These are phyloP conservation scores for Lactarius trivialis DNA, from an alignment of 768 basidiomycete species.

Conservation along the genomic window DNA sequence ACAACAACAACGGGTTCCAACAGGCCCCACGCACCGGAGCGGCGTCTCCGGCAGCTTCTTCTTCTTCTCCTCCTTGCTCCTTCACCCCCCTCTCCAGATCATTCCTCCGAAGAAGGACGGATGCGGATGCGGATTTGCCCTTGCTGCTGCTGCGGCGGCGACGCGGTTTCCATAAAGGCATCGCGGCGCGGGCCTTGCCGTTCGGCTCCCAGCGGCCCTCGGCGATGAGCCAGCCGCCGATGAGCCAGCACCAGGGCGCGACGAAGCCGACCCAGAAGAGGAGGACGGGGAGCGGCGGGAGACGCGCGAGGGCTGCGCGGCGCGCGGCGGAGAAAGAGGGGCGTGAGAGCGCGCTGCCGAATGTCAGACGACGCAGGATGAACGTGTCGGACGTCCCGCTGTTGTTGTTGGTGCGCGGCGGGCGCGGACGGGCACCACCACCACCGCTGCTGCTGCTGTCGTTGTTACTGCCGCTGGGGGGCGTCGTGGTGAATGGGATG, in stretches of 20 bases:
- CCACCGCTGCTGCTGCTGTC: neutral
- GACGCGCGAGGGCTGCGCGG: neutral
- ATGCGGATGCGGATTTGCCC: constrained; percentile 16
- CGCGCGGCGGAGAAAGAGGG: constrained; percentile 18
- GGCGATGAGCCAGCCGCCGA: constrained; percentile 62
- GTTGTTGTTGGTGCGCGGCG: constrained; percentile 2
- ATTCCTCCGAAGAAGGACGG: constrained; percentile 4
- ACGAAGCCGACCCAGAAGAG: constrained; percentile 74
- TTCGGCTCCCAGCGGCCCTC: constrained; percentile 36
- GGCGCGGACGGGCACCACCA: constrained; percentile 3
- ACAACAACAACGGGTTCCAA: neutral
- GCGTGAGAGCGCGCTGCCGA: constrained; percentile 15
- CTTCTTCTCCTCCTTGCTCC: constrained; percentile 15
- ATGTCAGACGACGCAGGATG: constrained; percentile 29
- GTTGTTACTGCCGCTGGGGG: neutral
- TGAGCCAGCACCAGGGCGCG: constrained; percentile 67
- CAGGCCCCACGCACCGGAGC: neutral
- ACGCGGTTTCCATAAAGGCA: constrained; percentile 27
- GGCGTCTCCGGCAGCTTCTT: no score
- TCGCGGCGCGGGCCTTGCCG: constrained; percentile 35
- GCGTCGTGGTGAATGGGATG: constrained; percentile 3
- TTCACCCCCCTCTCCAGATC: constrained; percentile 9
- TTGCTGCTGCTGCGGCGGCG: neutral
- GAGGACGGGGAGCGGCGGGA: constrained; percentile 29
- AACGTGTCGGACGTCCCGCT: constrained; percentile 23